phyloP scores from a whole-genome alignment of 2,329 filamentous ascomycete species.

The Parastagonospora avenae region DNA sequence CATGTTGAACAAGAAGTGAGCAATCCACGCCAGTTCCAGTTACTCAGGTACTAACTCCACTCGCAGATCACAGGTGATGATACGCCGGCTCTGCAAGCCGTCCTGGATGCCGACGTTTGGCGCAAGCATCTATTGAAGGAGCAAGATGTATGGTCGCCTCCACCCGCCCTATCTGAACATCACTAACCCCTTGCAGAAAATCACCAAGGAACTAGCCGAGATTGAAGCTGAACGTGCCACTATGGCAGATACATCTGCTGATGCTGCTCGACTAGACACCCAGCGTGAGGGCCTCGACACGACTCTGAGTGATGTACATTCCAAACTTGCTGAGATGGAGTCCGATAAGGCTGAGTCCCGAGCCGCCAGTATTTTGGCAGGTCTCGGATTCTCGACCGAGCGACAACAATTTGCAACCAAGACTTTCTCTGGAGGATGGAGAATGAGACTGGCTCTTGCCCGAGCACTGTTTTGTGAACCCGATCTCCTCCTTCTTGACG shows the following conservation, averaged over 20 bases:
- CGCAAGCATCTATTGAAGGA: slow-evolving; percentile 91
- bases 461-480: slow-evolving; percentile 97
- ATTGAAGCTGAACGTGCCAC: slow-evolving; percentile 78
- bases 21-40: neutral
- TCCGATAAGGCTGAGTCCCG: slow-evolving; percentile 97
- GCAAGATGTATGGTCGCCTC: slow-evolving; percentile 68
- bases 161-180: neutral
- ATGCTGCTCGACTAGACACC: slow-evolving; percentile 82
- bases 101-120: slow-evolving; percentile 97
- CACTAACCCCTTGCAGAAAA: slow-evolving; percentile 62
- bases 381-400: slow-evolving; percentile 94
- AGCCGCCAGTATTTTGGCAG: slow-evolving; percentile 93
- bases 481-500: slow-evolving; percentile 92
- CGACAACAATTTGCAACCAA: slow-evolving; percentile 91
- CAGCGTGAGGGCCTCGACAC: slow-evolving; percentile 90
- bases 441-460: slow-evolving; percentile 94
- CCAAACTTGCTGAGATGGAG: slow-evolving; percentile 96
- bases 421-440: slow-evolving; percentile 99
- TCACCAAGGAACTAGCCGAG: slow-evolving; percentile 73
- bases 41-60: slow-evolving; percentile 10
- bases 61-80: slow-evolving; percentile 87
- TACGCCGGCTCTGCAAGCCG: slow-evolving; percentile 90
- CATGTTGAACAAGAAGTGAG: slow-evolving; percentile 96
- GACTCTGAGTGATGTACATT: slow-evolving; percentile 87
- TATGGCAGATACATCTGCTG: slow-evolving; percentile 88